These are phyloP conservation scores for Picochlorum sp. DNA, from an alignment of 139 green algal genomes.

Conservation along the genomic window DNA sequence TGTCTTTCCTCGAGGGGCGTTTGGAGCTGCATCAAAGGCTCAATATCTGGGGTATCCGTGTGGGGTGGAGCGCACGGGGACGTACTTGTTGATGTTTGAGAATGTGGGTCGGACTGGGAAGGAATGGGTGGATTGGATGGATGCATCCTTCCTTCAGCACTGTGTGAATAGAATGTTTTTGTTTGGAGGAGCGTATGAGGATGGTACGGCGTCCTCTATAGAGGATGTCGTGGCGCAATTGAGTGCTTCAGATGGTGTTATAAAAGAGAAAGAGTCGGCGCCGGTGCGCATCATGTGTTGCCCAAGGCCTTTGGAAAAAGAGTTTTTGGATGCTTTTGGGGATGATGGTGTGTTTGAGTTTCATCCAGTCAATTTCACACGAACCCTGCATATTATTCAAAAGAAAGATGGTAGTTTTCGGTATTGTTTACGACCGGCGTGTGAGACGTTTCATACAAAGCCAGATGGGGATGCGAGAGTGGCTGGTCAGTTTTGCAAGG, in stretches of 20 bases:
- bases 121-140: conserved; percentile 10
- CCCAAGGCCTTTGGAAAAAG: conserved; percentile 7
- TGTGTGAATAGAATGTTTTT: conserved; percentile 6
- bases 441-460: conserved; percentile 2
- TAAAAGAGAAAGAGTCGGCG: not conserved
- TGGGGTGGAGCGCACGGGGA: not conserved
- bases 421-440: conserved; percentile 1
- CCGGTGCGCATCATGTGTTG: conserved; percentile 4
- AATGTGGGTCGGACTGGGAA: not conserved
- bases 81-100: conserved; percentile 4
- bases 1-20: conserved; percentile 5
- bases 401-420: not conserved
- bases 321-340: not conserved
- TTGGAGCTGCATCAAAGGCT: not conserved
- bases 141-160: not conserved
- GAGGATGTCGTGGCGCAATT: not conserved
- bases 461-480: not conserved
- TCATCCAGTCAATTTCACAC: conserved; percentile 9
- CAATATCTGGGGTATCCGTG: not conserved
- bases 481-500: not conserved
- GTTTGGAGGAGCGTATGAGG: not conserved
- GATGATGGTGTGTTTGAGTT: not conserved
- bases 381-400: conserved; percentile 1
- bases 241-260: not conserved
- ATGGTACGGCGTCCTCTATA: not conserved